Evolutionary conservation across 2,329 filamentous ascomycete genomes (phyloP), one percentile per base, ranked within the genome.

Genomic region (Taxawa tesnikishii): DNA sequence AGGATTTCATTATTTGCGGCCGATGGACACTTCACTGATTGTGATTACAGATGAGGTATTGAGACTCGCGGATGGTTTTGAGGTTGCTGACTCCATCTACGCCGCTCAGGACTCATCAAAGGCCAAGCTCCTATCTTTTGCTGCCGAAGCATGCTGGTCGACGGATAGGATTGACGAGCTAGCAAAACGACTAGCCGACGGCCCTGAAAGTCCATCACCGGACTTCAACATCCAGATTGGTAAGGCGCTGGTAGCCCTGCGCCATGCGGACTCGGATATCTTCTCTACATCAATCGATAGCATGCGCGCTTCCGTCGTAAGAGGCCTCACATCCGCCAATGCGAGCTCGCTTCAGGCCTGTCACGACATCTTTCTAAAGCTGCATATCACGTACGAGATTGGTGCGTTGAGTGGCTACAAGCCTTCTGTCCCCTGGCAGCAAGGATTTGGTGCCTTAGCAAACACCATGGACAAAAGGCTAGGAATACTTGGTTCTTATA

Each of bases 61-160:
- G 29, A 23, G 19, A 23, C 19, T 23, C n/a, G n/a, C 19, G n/a
- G 19, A 23, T 23, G 19, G 19, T n/a, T 23, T 8, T 23, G 19
- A n/a, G n/a, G 19, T 23, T 8, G 19, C 19, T 23, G 19, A n/a
- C 8, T 8, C 2, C n/a, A 8, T n/a, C 19, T 23, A 8, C 8
- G 8, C n/a, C n/a, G 19, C 19, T 8, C 8, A 23, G 8, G 8
- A 23, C 8, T 8, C 19, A 8, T 23, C 19, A 8, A 4, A 4
- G n/a, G 60, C 73, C 24, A 26, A 40, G 73, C 71, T 92, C 29
- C 67, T 92, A 19, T 80, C 87, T 1, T 88, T 87, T 49, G 87
- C 83, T 11, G 74, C 85, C 3, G 90, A 98, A 60, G 87, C 90
- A 13, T 79, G 85, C 8, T 98, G 90, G 87, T 79, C 83, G 26